These are phyloP conservation scores for Rhododendron griersonianum DNA, from an alignment of 148 eudicot species.

Conservation along the genomic window DNA sequence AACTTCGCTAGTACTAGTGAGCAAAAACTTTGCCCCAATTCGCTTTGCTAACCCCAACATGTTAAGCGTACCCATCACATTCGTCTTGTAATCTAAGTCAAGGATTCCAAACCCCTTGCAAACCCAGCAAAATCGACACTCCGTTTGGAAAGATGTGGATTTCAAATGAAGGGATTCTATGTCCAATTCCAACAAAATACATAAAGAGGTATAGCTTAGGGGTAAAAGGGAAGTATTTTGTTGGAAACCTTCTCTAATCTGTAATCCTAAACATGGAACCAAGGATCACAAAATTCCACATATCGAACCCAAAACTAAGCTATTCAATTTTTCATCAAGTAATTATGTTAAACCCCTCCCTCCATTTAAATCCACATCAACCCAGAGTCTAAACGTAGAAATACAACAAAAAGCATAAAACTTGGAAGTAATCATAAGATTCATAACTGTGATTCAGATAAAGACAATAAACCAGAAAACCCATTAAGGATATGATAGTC, in stretches of 20 bases:
- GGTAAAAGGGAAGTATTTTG: not conserved
- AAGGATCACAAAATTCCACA: not conserved
- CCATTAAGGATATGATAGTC: conserved; percentile 72
- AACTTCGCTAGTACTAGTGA: conserved; percentile 82
- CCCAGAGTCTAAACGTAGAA: not conserved
- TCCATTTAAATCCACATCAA: not conserved
- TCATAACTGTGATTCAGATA: not conserved
- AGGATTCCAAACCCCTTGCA: conserved; percentile 32
- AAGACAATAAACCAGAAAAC: not conserved
- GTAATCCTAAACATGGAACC: not conserved
- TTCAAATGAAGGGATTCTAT: not conserved
- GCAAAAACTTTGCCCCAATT: conserved; percentile 75
- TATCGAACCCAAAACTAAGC: not conserved
- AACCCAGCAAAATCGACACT: not conserved
- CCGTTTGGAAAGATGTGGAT: not conserved
- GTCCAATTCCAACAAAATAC: not conserved
- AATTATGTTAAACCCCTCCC: not conserved
- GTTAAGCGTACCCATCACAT: conserved; percentile 85
- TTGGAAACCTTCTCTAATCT: not conserved
- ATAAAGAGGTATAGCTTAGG: not conserved
- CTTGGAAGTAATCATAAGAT: not conserved
- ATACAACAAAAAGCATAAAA: not conserved
- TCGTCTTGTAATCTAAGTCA: conserved; percentile 71
- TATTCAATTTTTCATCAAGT: not conserved
- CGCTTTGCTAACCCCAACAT: conserved; percentile 88